Evolutionary conservation across 2,329 filamentous ascomycete species (phyloP).

Genomic region (Fusarium lateritium): DNA sequence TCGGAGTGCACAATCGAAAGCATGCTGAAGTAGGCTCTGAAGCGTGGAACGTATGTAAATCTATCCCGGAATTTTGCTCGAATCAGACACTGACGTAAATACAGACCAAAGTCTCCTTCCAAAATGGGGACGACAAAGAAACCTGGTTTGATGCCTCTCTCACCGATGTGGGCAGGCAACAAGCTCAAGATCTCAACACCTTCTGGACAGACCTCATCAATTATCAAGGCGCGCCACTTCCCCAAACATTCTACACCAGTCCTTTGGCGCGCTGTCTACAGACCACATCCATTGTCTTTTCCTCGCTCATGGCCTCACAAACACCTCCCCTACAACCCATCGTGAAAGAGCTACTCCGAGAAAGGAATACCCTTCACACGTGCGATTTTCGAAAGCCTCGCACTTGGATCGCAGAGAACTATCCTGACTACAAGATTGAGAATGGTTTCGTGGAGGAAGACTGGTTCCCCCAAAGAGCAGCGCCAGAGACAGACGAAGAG

Average conservation of each 20-base stretch:
- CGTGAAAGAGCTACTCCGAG: slow-evolving; percentile 72
- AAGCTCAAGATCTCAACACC: slow-evolving; percentile 65
- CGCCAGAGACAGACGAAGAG: slow-evolving; percentile 64
- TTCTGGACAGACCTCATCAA: slow-evolving; percentile 66
- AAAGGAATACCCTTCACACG: slow-evolving; percentile 72
- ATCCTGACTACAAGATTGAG: slow-evolving; percentile 67
- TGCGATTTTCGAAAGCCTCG: slow-evolving; percentile 70
- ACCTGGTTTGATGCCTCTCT: slow-evolving; percentile 64
- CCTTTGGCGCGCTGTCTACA: slow-evolving; percentile 72
- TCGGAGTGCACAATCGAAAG: slow-evolving; percentile 65
- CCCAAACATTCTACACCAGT: slow-evolving; percentile 69
- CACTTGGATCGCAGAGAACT: slow-evolving; percentile 64
- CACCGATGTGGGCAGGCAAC: slow-evolving; percentile 65
- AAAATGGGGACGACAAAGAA: slow-evolving; percentile 57
- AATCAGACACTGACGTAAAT: slow-evolving; percentile 1
- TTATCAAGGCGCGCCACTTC: slow-evolving; percentile 65
- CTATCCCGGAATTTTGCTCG: fast-evolving
- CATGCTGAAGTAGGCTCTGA: slow-evolving; percentile 70
- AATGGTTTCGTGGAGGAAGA: slow-evolving; percentile 69
- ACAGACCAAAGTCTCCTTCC: slow-evolving; percentile 55
- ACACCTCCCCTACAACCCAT: slow-evolving; percentile 63
- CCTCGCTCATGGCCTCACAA: slow-evolving; percentile 55
- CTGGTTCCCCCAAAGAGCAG: slow-evolving; percentile 63
- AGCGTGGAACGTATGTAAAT: slow-evolving; percentile 65
- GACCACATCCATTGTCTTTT: slow-evolving; percentile 68